Conservation (phyloP, 805 yeast species). For the Lipomyces oligophaga region DNA sequence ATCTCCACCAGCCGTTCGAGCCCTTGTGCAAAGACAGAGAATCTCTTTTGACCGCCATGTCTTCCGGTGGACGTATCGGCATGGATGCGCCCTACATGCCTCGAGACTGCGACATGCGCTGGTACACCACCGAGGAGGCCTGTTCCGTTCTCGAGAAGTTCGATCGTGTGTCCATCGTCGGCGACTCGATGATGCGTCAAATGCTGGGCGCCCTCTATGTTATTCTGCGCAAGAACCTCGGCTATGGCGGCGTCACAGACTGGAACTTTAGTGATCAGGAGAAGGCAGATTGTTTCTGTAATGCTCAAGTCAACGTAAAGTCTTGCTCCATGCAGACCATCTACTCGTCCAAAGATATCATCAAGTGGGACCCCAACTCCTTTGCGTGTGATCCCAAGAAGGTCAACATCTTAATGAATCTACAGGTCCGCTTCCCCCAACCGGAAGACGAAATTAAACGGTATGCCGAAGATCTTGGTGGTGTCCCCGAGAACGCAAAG, state of each 20-base stretch:
- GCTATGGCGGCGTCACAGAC: conserved; percentile 28
- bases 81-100: conserved; percentile 30
- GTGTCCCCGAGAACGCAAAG: conserved; percentile 13
- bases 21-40: conserved; percentile 24
- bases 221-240: conserved; percentile 22
- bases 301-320: conserved; percentile 29
- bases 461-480: conserved; percentile 14
- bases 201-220: conserved; percentile 28
- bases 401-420: conserved; percentile 22
- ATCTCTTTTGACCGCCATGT: conserved; percentile 24
- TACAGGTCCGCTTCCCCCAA: conserved; percentile 26
- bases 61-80: conserved; percentile 26
- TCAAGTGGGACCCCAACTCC: conserved; percentile 27
- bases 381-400: conserved; percentile 26
- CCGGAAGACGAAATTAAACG: conserved; percentile 24
- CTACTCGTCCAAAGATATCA: conserved; percentile 18
- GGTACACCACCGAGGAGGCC: conserved; percentile 26
- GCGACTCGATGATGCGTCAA: conserved; percentile 30
- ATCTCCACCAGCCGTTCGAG: conserved; percentile 27
- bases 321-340: conserved; percentile 26
- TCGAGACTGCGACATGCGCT: conserved; percentile 29
- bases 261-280: conserved; percentile 29
- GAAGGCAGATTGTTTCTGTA: conserved; percentile 28
- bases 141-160: conserved; percentile 24
- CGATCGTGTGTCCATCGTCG: conserved; percentile 24